Evolutionary conservation across 495 filamentous ascomycete species (phyloP).

Genomic region (Neurospora sp.): DNA sequence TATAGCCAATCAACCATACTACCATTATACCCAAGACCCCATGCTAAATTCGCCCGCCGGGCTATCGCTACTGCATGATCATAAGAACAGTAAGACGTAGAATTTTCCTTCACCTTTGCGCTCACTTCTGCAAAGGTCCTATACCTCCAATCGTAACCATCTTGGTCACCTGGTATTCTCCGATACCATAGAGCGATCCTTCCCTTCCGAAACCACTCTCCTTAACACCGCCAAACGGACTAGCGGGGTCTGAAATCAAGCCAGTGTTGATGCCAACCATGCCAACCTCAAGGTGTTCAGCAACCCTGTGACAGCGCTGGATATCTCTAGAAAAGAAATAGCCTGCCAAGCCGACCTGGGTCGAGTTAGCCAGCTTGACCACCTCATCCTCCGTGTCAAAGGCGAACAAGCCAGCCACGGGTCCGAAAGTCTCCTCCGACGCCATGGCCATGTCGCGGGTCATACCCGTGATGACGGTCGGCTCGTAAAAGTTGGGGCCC

Average conservation of each 20-base stretch:
- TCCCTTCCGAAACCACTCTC: constrained; percentile 86
- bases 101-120: not conserved
- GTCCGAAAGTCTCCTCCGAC: constrained; percentile 80
- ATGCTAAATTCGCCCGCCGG: not conserved
- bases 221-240: constrained; percentile 91
- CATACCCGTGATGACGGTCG: constrained; percentile 75
- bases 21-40: not conserved
- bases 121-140: constrained; percentile 40
- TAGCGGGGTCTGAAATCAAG: constrained; percentile 68
- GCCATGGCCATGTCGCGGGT: constrained; percentile 68
- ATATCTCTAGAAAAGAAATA: constrained; percentile 81
- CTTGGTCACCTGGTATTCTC: constrained; percentile 82
- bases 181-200: constrained; percentile 83
- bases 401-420: constrained; percentile 71
- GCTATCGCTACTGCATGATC: not conserved
- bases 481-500: constrained; percentile 71
- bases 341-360: constrained; percentile 72
- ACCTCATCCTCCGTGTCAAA: constrained; percentile 82
- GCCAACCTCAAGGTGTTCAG: constrained; percentile 77
- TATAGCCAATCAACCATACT: not conserved
- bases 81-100: not conserved
- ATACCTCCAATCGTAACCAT: constrained; percentile 78
- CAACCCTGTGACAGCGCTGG: constrained; percentile 60
- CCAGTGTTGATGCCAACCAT: constrained; percentile 88
- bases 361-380: constrained; percentile 62